A percentile compares a stretch with the other conserved stretches of the same genome.
Conservation (phyloP, 2,329 filamentous ascomycete genomes). For the Diplodia intermedia region DNA sequence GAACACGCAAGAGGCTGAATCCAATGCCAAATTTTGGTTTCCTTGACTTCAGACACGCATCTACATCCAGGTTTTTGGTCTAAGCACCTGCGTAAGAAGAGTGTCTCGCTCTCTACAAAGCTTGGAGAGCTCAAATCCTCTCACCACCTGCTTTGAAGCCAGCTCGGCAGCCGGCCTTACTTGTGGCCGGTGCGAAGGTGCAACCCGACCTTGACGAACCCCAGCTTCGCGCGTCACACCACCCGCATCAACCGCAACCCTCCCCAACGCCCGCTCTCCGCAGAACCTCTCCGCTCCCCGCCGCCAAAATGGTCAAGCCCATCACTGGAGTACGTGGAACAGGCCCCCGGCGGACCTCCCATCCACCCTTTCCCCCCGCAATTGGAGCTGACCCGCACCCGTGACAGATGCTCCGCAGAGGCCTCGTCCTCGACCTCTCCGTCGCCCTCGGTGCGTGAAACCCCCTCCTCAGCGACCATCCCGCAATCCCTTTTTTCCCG, state of each 20-base stretch:
- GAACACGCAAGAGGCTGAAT: no score
- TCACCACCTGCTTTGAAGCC: neutral
- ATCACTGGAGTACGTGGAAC: slow-evolving; percentile 58
- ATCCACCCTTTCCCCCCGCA: neutral
- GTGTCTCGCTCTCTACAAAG: no score
- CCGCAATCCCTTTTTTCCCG: neutral
- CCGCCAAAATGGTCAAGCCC: slow-evolving; percentile 54
- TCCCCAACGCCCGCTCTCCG: slow-evolving; percentile 18
- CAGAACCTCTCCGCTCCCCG: slow-evolving; percentile 34
- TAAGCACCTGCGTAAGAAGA: no score
- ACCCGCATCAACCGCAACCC: slow-evolving; percentile 9
- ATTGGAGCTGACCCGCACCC: slow-evolving; percentile 12
- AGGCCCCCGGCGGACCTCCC: neutral
- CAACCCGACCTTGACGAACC: slow-evolving; percentile 6
- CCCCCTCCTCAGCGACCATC: no score
- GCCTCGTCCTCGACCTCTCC: slow-evolving; percentile 70
- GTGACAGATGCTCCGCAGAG: slow-evolving; percentile 68
- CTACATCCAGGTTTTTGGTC: no score
- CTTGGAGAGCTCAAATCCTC: no score
- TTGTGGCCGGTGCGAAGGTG: slow-evolving; percentile 2
- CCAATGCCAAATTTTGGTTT: no score
- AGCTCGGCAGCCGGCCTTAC: neutral
- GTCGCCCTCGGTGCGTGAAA: slow-evolving; percentile 67
- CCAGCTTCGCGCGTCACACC: slow-evolving; percentile 25
- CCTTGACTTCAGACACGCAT: no score